Conservation (phyloP, 2,329 filamentous ascomycete genomes). For the Cladosporium colombiae region DNA sequence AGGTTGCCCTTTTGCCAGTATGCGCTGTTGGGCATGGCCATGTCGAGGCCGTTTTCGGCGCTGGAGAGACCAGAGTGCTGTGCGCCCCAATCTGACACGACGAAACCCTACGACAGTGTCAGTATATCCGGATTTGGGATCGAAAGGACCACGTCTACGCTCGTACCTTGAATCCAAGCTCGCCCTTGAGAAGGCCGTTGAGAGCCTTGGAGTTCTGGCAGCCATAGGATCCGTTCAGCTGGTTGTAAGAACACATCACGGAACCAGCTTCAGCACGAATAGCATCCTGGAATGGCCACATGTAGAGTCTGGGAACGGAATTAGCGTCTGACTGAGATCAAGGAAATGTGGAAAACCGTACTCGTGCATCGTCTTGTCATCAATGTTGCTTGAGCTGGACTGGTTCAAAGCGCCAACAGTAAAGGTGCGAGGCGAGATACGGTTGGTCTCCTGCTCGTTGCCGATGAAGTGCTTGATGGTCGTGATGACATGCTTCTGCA, state of each 20-base stretch:
- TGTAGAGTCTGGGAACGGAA: slow-evolving; percentile 19
- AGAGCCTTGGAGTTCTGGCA: slow-evolving; percentile 65
- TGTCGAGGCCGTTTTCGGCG: slow-evolving; percentile 35
- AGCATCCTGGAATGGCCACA: slow-evolving; percentile 65
- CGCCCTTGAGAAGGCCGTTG: slow-evolving; percentile 65
- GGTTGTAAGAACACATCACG: slow-evolving; percentile 74
- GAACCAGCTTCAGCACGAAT: slow-evolving; percentile 65
- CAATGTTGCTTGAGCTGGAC: slow-evolving; percentile 51
- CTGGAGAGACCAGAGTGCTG: slow-evolving; percentile 33
- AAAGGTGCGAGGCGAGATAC: slow-evolving; percentile 26
- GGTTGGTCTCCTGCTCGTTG: slow-evolving; percentile 36
- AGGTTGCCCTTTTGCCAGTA: slow-evolving; percentile 30
- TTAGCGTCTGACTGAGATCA: neutral
- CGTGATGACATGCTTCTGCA: slow-evolving; percentile 49
- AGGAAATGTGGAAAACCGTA: neutral
- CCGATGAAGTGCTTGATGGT: slow-evolving; percentile 39
- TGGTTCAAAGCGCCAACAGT: slow-evolving; percentile 41
- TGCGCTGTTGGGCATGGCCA: slow-evolving; percentile 31
- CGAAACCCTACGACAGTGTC: slow-evolving; percentile 35
- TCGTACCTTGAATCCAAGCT: slow-evolving; percentile 44
- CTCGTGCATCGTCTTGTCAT: slow-evolving; percentile 55
- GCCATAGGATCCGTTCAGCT: slow-evolving; percentile 65
- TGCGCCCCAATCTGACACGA: slow-evolving; percentile 53
- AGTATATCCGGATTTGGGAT: neutral
- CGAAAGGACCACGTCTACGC: too few relatives aligned